These are phyloP conservation scores for Fusarium praegraminearum DNA, from an alignment of 2,329 filamentous ascomycete genomes.

Conservation along the genomic window DNA sequence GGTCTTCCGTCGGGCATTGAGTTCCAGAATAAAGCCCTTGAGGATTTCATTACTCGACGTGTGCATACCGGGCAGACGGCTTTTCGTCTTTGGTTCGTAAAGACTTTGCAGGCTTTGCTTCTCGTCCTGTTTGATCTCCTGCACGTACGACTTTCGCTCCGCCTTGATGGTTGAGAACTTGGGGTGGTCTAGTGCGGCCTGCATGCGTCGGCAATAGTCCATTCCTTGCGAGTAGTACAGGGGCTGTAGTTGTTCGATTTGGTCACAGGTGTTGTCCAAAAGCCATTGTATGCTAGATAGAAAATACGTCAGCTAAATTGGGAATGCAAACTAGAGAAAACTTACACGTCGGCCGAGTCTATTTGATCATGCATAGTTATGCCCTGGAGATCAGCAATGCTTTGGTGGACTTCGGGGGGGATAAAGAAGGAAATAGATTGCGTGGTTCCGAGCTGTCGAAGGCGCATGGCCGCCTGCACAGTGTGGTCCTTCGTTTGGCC, in stretches of 20 bases:
- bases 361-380: conserved; percentile 41
- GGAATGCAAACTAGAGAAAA: not conserved
- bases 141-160: conserved; percentile 54
- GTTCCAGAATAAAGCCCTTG: conserved; percentile 38
- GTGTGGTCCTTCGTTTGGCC: conserved; percentile 71
- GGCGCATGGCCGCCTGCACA: conserved; percentile 69
- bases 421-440: conserved; percentile 68
- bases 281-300: conserved; percentile 62
- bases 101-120: conserved; percentile 68
- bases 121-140: conserved; percentile 60
- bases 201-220: conserved; percentile 68
- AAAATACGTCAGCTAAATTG: conserved; percentile 6
- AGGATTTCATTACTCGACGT: conserved; percentile 30
- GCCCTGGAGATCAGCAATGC: conserved; percentile 62
- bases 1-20: conserved; percentile 36
- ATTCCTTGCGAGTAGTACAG: conserved; percentile 70
- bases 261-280: conserved; percentile 70
- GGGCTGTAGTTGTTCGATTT: conserved; percentile 68
- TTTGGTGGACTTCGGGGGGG: conserved; percentile 71
- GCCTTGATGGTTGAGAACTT: conserved; percentile 55
- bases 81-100: conserved; percentile 59
- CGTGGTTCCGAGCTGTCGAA: conserved; percentile 66
- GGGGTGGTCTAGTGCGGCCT: conserved; percentile 60
- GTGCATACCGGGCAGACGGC: conserved; percentile 17
- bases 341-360: conserved; percentile 51